Conservation (phyloP, 2,329 filamentous ascomycete genomes). For the Colletotrichum sp. region DNA sequence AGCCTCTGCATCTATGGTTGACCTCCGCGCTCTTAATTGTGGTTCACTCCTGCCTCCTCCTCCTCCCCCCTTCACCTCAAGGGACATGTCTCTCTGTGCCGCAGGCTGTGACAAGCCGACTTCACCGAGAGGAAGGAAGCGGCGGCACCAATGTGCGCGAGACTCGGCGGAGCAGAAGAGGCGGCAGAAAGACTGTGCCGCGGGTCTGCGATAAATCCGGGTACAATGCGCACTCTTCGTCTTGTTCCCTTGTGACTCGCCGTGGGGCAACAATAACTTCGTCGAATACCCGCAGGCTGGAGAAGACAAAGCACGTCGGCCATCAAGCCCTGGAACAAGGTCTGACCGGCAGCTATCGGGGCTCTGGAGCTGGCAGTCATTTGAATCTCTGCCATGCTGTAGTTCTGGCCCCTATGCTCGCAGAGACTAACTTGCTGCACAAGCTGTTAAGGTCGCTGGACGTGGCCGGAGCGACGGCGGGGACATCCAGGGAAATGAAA, state of each 20-base stretch:
- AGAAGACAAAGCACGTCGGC: too few relatives aligned
- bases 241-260: background rate
- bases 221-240: rapidly evolving
- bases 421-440: background rate
- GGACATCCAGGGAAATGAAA: too few relatives aligned
- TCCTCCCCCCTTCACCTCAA: too few relatives aligned
- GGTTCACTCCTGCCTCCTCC: too few relatives aligned
- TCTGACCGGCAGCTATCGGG: rapidly evolving
- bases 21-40: too few relatives aligned
- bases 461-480: background rate
- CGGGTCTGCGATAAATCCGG: rapidly evolving
- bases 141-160: too few relatives aligned
- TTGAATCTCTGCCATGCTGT: too few relatives aligned
- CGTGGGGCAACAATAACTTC: background rate
- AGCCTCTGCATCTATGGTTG: rapidly evolving
- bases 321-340: too few relatives aligned
- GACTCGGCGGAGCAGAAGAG: rapidly evolving
- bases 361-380: rapidly evolving
- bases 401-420: rapidly evolving
- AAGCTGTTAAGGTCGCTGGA: background rate
- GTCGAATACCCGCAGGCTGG: rapidly evolving
- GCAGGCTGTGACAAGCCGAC: too few relatives aligned
- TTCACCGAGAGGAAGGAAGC: too few relatives aligned
- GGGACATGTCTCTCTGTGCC: too few relatives aligned
- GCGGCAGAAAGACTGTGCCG: background rate